Conservation (phyloP, 257 asterid genomes). For the Orobanche coerulescens region DNA sequence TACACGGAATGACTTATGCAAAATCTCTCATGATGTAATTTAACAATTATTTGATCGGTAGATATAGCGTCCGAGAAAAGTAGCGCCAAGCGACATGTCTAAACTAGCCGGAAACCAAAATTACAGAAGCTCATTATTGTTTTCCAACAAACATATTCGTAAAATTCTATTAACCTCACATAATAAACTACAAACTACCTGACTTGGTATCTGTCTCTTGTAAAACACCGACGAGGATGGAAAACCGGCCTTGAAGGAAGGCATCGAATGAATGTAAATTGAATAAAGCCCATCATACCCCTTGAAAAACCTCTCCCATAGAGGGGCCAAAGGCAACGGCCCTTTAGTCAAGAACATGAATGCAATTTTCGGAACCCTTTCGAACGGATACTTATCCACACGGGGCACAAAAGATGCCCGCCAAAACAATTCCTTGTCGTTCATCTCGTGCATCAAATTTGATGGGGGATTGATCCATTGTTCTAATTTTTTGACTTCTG, state of each 20-base stretch:
- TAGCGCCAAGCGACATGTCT: not conserved
- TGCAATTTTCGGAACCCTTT: conserved; percentile 47
- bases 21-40: too few relatives aligned
- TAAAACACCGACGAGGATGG: conserved; percentile 40
- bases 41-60: not conserved
- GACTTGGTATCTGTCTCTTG: conserved; percentile 58
- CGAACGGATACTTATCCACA: conserved; percentile 34
- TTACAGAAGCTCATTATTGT: not conserved
- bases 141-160: not conserved
- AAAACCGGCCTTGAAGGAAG: conserved; percentile 37
- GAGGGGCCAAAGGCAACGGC: conserved; percentile 47
- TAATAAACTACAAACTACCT: conserved; percentile 28
- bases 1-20: not conserved
- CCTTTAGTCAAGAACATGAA: conserved; percentile 70
- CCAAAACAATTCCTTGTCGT: conserved; percentile 52
- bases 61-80: not conserved
- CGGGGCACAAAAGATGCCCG: conserved; percentile 44
- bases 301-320: conserved; percentile 63
- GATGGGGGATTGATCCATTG: conserved; percentile 41
- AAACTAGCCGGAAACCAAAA: not conserved
- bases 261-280: conserved; percentile 48
- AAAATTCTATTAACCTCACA: not conserved
- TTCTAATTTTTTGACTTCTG: conserved; percentile 14
- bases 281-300: conserved; percentile 46
- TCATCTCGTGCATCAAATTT: conserved; percentile 48